These are phyloP conservation scores for Aspergillus haitiensis DNA, from an alignment of 495 filamentous ascomycete species.

Conservation along the genomic window DNA sequence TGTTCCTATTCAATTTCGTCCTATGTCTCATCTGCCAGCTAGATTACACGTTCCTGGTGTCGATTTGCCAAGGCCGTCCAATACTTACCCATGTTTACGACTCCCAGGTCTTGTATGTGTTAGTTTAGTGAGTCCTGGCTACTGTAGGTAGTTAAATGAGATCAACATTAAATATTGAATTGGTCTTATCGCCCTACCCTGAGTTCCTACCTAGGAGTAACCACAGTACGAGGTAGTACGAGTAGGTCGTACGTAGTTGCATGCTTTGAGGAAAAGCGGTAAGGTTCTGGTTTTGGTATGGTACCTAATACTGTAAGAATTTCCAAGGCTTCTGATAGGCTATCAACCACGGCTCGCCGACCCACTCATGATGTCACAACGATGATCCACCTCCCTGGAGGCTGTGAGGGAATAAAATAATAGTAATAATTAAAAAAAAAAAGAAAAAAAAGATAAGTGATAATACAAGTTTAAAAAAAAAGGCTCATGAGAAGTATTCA, in stretches of 20 bases:
- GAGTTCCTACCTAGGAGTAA: not conserved
- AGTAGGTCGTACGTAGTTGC: no score
- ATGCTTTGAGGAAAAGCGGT: not conserved
- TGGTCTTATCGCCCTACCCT: no score
- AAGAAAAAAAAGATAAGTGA: conserved; percentile 5
- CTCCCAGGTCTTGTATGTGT: no score
- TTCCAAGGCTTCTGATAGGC: not conserved
- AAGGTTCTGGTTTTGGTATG: not conserved
- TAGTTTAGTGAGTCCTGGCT: no score
- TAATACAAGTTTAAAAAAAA: not conserved
- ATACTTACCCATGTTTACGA: not conserved
- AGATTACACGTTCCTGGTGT: not conserved
- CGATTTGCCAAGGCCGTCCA: not conserved
- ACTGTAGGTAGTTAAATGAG: no score
- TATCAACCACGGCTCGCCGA: not conserved
- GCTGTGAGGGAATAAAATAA: conserved; percentile 12
- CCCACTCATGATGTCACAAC: conserved; percentile 15
- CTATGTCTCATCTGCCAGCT: not conserved
- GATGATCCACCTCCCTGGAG: conserved; percentile 15
- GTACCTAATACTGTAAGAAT: not conserved
- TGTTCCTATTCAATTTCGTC: conserved; percentile 11
- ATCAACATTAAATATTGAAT: no score
- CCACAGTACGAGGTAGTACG: not conserved
- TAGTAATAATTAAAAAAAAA: conserved; percentile 1
- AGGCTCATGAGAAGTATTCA: conserved; percentile 1